phyloP scores from a whole-genome alignment of 2,329 filamentous ascomycete genomes.

The Aspergillus ibericus region DNA sequence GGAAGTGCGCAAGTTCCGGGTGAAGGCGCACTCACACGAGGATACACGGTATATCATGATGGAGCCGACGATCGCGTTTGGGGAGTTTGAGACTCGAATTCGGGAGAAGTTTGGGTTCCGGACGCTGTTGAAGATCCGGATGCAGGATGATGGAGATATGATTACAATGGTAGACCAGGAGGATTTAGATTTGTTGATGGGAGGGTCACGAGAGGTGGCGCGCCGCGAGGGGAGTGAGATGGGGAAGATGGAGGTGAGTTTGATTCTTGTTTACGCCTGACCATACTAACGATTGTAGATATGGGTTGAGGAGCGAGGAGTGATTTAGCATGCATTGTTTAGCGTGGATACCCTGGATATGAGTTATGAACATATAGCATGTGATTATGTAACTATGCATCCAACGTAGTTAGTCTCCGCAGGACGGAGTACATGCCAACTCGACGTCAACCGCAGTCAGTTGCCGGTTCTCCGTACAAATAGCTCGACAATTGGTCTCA shows the following conservation, averaged over 20 bases:
- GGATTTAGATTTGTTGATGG: constrained; percentile 85
- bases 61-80: constrained; percentile 68
- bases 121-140: constrained; percentile 70
- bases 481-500: too few relatives aligned
- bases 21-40: constrained; percentile 83
- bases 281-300: constrained; percentile 33
- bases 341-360: not conserved
- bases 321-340: constrained; percentile 23
- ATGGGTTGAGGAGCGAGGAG: constrained; percentile 42
- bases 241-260: constrained; percentile 90
- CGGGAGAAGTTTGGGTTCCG: constrained; percentile 79
- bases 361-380: not conserved
- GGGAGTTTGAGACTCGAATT: constrained; percentile 75
- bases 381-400: too few relatives aligned
- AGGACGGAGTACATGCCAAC: too few relatives aligned
- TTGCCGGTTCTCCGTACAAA: too few relatives aligned
- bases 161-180: constrained; percentile 97
- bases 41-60: constrained; percentile 95
- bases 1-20: constrained; percentile 74
- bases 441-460: too few relatives aligned
- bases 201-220: constrained; percentile 66
- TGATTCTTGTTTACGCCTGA: not conserved
- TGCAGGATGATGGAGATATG: constrained; percentile 91
- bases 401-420: too few relatives aligned
- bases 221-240: constrained; percentile 74